Percentiles rank a stretch among this genome's conserved stretches.
Evolutionary conservation across 169 alveolate genomes (phyloP).

Genomic region (Cryptosporidium bovis): DNA sequence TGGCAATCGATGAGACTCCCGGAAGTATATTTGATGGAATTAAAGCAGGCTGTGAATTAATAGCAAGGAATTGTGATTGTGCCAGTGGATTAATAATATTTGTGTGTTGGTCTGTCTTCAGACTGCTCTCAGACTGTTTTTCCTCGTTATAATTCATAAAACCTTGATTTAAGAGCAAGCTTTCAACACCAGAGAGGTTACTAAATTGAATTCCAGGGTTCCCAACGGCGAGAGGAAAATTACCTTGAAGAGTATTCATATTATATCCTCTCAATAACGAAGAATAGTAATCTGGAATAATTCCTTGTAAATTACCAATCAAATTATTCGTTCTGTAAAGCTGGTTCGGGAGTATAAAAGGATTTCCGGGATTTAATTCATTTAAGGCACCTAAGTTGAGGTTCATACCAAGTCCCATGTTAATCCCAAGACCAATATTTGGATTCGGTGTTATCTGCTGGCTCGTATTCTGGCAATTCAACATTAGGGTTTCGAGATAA

Average conservation of each 20-base stretch:
- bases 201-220: conserved; percentile 5
- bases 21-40: conserved; percentile 7
- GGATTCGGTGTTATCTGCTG: not conserved
- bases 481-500: conserved; percentile 29
- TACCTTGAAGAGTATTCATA: conserved; percentile 20
- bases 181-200: conserved; percentile 26
- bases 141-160: conserved; percentile 13
- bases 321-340: conserved; percentile 14
- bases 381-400: conserved; percentile 25
- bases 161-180: not conserved
- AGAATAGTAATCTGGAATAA: conserved; percentile 25
- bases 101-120: conserved; percentile 15
- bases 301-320: conserved; percentile 17
- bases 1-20: conserved; percentile 17
- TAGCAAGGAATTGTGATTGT: conserved; percentile 7
- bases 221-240: not conserved
- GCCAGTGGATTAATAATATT: conserved; percentile 16
- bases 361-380: conserved; percentile 19
- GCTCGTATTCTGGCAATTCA: not conserved
- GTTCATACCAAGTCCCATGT: conserved; percentile 46
- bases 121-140: conserved; percentile 14
- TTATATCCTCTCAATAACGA: conserved; percentile 16
- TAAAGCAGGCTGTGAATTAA: conserved; percentile 34
- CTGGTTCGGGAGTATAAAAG: conserved; percentile 12
- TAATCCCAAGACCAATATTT: conserved; percentile 44